Percentiles rank a stretch among this genome's conserved stretches.
phyloP scores from a whole-genome alignment of 371 early-diverging fungal genomes.

The Zychaea mexicana region DNA sequence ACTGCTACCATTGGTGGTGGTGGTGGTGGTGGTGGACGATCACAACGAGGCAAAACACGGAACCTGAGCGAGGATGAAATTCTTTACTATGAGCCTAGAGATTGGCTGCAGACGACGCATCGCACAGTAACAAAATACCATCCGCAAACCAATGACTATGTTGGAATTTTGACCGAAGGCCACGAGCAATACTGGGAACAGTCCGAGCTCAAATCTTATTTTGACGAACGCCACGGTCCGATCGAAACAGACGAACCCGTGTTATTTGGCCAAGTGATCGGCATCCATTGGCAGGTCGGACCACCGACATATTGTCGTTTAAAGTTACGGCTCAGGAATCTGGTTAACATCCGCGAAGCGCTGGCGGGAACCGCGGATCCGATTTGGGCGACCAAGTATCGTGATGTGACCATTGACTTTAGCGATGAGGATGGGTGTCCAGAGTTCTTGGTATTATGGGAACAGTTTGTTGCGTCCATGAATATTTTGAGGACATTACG shows the following conservation, averaged over 20 bases:
- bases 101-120: conserved; percentile 65
- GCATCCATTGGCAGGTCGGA: conserved; percentile 70
- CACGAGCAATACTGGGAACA: conserved; percentile 62
- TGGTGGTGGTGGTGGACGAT: neutral
- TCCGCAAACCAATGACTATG: conserved; percentile 70
- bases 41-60: conserved; percentile 12
- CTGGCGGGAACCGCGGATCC: conserved; percentile 29
- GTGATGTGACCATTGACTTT: conserved; percentile 64
- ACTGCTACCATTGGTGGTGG: neutral
- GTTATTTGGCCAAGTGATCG: conserved; percentile 57
- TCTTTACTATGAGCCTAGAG: conserved; percentile 44
- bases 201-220: conserved; percentile 51
- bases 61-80: conserved; percentile 36
- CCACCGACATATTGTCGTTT: conserved; percentile 72
- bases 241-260: conserved; percentile 51
- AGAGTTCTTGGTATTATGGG: conserved; percentile 71
- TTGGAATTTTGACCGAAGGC: conserved; percentile 68
- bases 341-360: conserved; percentile 28
- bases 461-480: conserved; percentile 64
- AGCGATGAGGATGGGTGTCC: conserved; percentile 73
- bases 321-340: conserved; percentile 43
- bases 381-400: conserved; percentile 33
- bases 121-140: conserved; percentile 66
- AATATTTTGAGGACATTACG: conserved; percentile 37
- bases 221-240: conserved; percentile 60